Evolutionary conservation across 768 basidiomycete species (phyloP), one percentile per base, ranked within the genome.

Genomic region (Pulveroboletus sp.): DNA sequence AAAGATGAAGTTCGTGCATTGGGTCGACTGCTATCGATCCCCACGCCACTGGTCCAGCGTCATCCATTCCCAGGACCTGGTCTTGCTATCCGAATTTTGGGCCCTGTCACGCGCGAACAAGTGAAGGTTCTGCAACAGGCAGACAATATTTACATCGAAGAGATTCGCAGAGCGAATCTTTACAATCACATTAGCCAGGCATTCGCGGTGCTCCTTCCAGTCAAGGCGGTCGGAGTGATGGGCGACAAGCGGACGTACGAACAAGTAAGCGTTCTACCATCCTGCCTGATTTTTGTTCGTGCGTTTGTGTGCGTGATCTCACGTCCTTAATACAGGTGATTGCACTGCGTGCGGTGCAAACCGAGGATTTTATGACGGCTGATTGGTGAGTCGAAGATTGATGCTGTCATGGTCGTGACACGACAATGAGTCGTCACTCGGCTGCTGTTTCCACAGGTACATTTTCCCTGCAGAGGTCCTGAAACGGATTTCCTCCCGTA

Each of bases 301-400:
- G 27, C 27, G 12, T 9, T 29, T 29, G 27, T 11, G 12, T 9
- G 4, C 31, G 2, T 46, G 39, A 50, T 51, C 49, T 43, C 19
- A 57, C 21, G 34, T 44, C 32, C 13, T 23, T 9, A 3, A 34
- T n/a, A 24, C 57, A 88, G 84, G 94, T 99, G 41, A 91, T 98
- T 49, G 90, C 92, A 2, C 75, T 99, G 45, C 82, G 97, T 43
- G 97, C 97, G 3, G 95, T 98, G 9, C 87, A 90, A 64, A 85
- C 94, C n/a, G 95, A 97, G 65, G 97, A 99, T 68, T 99, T 99
- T 65, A 99, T 99, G 97, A 99, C 97, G 13, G 97, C 97, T 31
- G 95, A 98, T 67, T 98, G 95, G 95, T 93, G 63, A 36, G 80
- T 61, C 41, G 11, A 20, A 20, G 20, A 10, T 14, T 37, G 19